Evolutionary conservation across 2,329 filamentous ascomycete species (phyloP), one percentile per base, ranked within the genome.

Genomic region (Cladobotryum protrusum): DNA sequence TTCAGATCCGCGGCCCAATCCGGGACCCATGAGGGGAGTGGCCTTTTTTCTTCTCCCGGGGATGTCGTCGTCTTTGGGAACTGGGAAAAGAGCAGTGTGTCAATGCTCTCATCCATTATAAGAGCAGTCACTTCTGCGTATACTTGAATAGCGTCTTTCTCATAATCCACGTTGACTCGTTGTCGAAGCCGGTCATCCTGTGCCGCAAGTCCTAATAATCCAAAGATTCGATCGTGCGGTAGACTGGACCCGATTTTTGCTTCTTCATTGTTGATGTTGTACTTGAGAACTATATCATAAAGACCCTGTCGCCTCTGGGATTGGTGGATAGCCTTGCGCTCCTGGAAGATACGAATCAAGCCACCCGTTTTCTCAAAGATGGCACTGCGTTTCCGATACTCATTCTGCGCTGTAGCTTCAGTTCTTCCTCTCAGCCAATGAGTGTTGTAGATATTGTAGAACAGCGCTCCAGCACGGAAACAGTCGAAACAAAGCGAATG

Each of bases 21-120:
- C 6, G 65, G 63, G 3, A 62, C 63, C 66, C 66, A 68, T 2
- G 64, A 66, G 2, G 65, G 66, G 15, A 67, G 41, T 11, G 39
- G n/a, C 5, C 17, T n/a, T 3, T 5, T 20, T 4, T n/a, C 35
- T n/a, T n/a, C 4, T 14, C 7, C 15, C n/a, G 17, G n/a, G 1
- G 8, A 19, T 3, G 47, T 51, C 1, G 37, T 12, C 1, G 56
- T 50, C 18, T 35, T 39, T 17, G 60, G 59, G 5, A 56, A 54
- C 50, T 67, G 65, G 5, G 57, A 59, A 44, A 61, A 67, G 6
- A 65, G 53, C 6, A 68, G 50, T 2, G 61, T 41, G 46, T 68
- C 65, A 5, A 58, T 32, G 32, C 57, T 61, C 1, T 59, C 49
- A 18, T 48, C 47, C 6, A 61, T 41, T 13, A 65, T 52, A 5